phyloP scores from a whole-genome alignment of 257 asterid species.

The Nicotiana tabacum region DNA sequence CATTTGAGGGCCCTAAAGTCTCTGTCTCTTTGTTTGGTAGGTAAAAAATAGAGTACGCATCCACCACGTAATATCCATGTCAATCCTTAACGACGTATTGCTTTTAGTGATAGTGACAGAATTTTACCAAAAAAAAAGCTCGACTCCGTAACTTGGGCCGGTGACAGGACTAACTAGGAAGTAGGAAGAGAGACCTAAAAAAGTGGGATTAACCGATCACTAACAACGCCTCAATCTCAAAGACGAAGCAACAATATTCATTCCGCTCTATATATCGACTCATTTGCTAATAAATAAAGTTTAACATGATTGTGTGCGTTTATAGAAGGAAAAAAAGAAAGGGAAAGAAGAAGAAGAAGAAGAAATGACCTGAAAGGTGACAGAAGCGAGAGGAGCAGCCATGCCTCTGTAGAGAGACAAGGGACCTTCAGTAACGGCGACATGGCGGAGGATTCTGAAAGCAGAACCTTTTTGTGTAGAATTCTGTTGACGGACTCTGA shows the following conservation, averaged over 20 bases:
- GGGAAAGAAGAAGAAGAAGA: too few relatives aligned
- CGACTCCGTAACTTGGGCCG: too few relatives aligned
- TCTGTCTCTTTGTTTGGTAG: not conserved
- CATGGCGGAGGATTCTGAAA: conserved; percentile 38
- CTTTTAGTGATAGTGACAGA: not conserved
- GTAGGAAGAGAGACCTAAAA: too few relatives aligned
- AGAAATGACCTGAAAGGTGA: conserved; percentile 55
- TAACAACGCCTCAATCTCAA: too few relatives aligned
- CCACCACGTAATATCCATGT: not conserved
- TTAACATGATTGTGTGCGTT: too few relatives aligned
- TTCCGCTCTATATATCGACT: too few relatives aligned
- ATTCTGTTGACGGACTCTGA: conserved; percentile 68
- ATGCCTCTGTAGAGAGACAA: conserved; percentile 69
- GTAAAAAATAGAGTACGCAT: not conserved
- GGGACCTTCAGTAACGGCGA: conserved; percentile 49
- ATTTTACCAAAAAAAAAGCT: not conserved
- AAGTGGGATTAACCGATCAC: too few relatives aligned
- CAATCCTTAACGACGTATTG: not conserved
- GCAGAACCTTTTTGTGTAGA: conserved; percentile 41
- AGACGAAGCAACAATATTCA: too few relatives aligned
- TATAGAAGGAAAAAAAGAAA: too few relatives aligned
- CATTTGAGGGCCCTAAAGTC: not conserved
- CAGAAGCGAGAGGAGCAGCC: conserved; percentile 75
- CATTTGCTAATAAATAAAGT: too few relatives aligned
- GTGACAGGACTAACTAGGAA: not conserved